Base-by-base conservation (phyloP, 805 yeast species). In the Saccharomyces paradoxus region DNA sequence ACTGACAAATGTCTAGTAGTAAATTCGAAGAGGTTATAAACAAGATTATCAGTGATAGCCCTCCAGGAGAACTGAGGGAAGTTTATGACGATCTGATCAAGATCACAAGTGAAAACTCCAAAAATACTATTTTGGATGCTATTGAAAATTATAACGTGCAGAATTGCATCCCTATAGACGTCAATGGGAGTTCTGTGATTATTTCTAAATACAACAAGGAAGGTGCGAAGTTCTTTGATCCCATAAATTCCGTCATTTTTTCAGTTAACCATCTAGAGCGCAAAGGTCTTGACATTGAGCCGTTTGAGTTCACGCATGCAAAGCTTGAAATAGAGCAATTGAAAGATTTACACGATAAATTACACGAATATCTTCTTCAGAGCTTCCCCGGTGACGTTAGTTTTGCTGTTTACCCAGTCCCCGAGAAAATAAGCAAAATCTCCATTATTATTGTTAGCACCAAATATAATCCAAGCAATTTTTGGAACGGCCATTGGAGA, bases 401-500 rank as follows among this genome's bases (percentile, higher is more conserved):
- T 0, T 62, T 68, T 50, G 81, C 77, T 6, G 76, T 80, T 6
- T 77, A 74, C 58, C 74, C 77, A 55, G 59, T 63, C 3, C 49
- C 54, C 21, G 59, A 54, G 2, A 58, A 55, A 17, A 67, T 61
- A 50, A 63, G 63, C n/a, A 63, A 64, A 46, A 54, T 65, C 22
- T 74, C 70, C 10, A 58, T 90, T 6, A 75, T 87, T 6, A 76
- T 90, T 27, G 77, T 86, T 49, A 95, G 92, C 53, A 84, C 82
- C 60, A 83, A 82, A 69, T 75, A 82, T 60, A 89, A 85, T 68
- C 82, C 87, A 49, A 77, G 79, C 44, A 92, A 92, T 73, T 90
- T 77, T 73, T 88, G 91, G 81, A 89, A 89, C 63, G 98, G 98
- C 7, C 81, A 83, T 66, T 90, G 97, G 97, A 80, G 75, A 52